Base-by-base conservation (phyloP, 208 protist genomes). In the Wallacemonas sp. region DNA sequence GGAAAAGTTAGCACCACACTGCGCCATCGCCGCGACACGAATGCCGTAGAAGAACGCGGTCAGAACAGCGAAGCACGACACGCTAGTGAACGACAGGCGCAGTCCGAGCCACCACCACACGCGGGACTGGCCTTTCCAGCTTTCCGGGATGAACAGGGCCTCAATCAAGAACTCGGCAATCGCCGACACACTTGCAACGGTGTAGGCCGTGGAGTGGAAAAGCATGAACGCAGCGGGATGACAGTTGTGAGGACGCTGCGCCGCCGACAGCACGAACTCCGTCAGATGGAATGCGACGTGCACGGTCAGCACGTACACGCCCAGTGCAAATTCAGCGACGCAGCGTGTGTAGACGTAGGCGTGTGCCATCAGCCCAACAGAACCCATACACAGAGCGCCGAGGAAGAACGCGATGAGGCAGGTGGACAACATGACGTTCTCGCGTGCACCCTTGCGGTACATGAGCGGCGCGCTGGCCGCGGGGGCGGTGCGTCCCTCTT, bases 191-290 rank as follows among this genome's bases (percentile, higher is more conserved):
- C 38, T 84, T 5, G 92, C 92, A 11, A 80, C 31, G n/a, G 74
- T 46, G 61, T 88, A 97, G 34, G 30, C 71, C 1, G n/a, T 39
- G 5, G 90, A 94, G 65, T 95, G 81, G 51, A 79, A 84, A 0
- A 97, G n/a, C 86, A 97, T 90, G 58, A 96, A 97, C 3, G 88
- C 75, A 41, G 75, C 74, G 0, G 82, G 80, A 63, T 93, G 80
- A 0, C 82, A 77, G 62, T 97, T 87, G 55, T 87, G 79, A 1
- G 81, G 84, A 1, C 82, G 63, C 11, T 75, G 45, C 0, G 56
- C 21, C 2, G 77, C 74, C 1, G 85, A 83, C 6, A 80, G 68
- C 15, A 91, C 26, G 54, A 95, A 97, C 73, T 97, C 90, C 28
- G 61, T 55, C 56, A 94, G 51, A 60, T 97, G 90, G 61, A 97